A percentile compares a stretch with the other conserved stretches of the same genome.
Evolutionary conservation across 2,329 filamentous ascomycete species (phyloP).

Genomic region (Truncatella angustata): DNA sequence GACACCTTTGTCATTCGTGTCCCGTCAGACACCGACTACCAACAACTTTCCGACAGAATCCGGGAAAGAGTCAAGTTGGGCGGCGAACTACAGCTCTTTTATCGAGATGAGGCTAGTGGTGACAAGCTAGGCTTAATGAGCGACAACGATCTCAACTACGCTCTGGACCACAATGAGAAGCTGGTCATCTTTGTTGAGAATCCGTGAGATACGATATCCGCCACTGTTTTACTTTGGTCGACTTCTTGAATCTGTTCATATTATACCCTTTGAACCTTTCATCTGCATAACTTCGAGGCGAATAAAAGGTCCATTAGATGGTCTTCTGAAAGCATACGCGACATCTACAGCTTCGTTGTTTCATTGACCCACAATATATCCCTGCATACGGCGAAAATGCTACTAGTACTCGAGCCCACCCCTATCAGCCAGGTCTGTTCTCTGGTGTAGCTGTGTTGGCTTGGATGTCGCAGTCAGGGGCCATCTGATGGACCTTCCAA

Average conservation of each 20-base stretch:
- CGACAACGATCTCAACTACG: constrained; percentile 77
- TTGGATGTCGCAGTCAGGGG: no score
- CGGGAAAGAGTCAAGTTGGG: constrained; percentile 77
- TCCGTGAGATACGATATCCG: constrained; percentile 27
- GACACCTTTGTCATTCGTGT: constrained; percentile 92
- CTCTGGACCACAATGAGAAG: constrained; percentile 83
- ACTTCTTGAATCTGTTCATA: constrained; percentile 9
- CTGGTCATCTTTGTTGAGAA: constrained; percentile 72
- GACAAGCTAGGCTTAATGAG: constrained; percentile 73
- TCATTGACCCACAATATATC: neutral
- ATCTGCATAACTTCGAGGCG: neutral
- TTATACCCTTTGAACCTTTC: constrained; percentile 9
- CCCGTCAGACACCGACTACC: constrained; percentile 73
- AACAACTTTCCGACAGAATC: constrained; percentile 79
- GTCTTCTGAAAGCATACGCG: constrained; percentile 1
- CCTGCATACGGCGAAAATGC: neutral
- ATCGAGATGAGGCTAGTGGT: constrained; percentile 79
- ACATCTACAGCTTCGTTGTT: neutral
- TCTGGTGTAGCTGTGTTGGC: neutral
- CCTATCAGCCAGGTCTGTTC: neutral
- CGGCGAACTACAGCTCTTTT: constrained; percentile 70
- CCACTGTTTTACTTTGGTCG: neutral
- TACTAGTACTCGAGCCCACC: neutral
- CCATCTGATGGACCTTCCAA: no score
- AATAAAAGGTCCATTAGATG: constrained; percentile 1